A percentile compares a stretch with the other conserved stretches of the same genome.
Evolutionary conservation across 2,329 filamentous ascomycete genomes (phyloP).

Genomic region (Alternaria sp.): DNA sequence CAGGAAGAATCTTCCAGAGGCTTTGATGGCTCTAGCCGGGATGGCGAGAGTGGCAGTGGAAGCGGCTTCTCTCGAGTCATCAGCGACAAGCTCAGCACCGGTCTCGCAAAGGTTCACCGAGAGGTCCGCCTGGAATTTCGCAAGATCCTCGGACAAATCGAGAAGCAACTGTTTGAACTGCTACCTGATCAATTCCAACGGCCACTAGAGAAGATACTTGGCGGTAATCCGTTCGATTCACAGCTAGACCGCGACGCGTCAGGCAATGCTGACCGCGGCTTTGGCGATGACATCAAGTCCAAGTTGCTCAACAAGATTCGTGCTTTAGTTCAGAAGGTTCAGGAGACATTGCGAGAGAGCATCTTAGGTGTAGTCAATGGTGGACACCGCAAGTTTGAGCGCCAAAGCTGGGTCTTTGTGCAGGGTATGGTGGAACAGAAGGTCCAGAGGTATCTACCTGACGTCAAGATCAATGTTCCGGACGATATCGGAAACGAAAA

Average conservation of each 20-base stretch:
- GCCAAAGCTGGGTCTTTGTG: conserved; percentile 43
- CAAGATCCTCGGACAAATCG: conserved; percentile 40
- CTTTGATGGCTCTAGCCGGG: conserved; percentile 22
- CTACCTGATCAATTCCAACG: conserved; percentile 41
- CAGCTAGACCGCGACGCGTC: conserved; percentile 41
- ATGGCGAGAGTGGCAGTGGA: conserved; percentile 22
- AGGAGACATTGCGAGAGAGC: conserved; percentile 41
- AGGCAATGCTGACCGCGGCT: conserved; percentile 33
- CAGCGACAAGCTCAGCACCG: conserved; percentile 43
- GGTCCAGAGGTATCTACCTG: conserved; percentile 39
- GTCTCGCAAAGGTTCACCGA: conserved; percentile 41
- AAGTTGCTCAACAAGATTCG: conserved; percentile 39
- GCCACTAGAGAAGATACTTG: conserved; percentile 41
- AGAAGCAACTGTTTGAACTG: conserved; percentile 42
- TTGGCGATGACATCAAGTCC: conserved; percentile 42
- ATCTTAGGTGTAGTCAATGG: conserved; percentile 43
- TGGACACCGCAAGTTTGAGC: conserved; percentile 43
- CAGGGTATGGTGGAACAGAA: conserved; percentile 44
- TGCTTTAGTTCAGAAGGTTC: conserved; percentile 38
- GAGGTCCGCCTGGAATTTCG: conserved; percentile 44
- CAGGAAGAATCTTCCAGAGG: conserved; percentile 32
- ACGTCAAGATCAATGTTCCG: conserved; percentile 41
- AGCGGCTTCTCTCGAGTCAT: conserved; percentile 39
- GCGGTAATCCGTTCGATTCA: conserved; percentile 42
- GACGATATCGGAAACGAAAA: conserved; percentile 44